Base-by-base conservation (phyloP, 805 yeast genomes). In the Sugiyamaella americana region DNA sequence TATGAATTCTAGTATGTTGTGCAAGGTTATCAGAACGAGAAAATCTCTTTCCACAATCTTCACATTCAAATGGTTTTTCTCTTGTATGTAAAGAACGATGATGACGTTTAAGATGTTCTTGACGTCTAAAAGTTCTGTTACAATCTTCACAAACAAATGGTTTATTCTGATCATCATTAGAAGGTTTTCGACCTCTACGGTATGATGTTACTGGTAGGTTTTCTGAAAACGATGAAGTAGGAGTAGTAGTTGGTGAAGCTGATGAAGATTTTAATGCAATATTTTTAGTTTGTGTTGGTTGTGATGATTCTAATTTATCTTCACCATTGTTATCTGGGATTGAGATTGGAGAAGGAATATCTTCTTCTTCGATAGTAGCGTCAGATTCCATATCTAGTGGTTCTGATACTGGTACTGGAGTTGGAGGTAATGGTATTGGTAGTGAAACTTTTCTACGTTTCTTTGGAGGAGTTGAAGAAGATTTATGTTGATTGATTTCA, bases 21-120 rank as follows among this genome's bases (percentile, higher is more conserved):
- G 67, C 46, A 30, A 63, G 55, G 48, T 63, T 63, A 48, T 63
- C 67, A 16, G 64, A 58, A 21, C 67, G 55, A 20, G 67, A 63
- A 44, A 63, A 63, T 47, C 49, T 43, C 54, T 63, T 63, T 35
- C 60, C 58, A 40, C 67, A 63, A 20, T 52, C 51, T n/a, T 46
- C 52, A 49, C 67, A 63, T 40, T 52, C 56, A 50, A 57, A 63
- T 3, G 67, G 91, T 61, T 81, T 83, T 47, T 80, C 87, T 46
- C 80, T 73, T 29, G 67, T 82, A 58, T 84, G 93, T 50, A 84
- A 69, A 17, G 87, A 79, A 48, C 89, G 68, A 59, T 80, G 76
- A 57, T 84, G 93, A 50, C 93, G 72, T 60, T 81, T 82, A 55
- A 84, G 65, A 62, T 84, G 93, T 58, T 84, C 93, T 60, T 82